A percentile compares a stretch with the other conserved stretches of the same genome.
Conservation (phyloP, 2,329 filamentous ascomycete genomes). For the Fusarium penzigii region DNA sequence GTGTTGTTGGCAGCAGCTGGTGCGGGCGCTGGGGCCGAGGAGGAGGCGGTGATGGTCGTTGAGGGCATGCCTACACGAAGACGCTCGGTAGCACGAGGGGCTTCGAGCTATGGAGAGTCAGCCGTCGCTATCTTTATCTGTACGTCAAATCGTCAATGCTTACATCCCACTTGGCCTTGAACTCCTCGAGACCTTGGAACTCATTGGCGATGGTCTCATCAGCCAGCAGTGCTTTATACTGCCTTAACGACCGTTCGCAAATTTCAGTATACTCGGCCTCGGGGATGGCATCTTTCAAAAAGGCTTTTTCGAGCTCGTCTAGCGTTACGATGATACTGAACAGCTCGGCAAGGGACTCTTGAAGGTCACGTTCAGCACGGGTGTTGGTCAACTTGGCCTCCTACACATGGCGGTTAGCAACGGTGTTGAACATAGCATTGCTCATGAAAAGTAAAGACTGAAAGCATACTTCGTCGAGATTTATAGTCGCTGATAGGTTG, state of each 20-base stretch:
- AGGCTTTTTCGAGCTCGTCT: constrained; percentile 94
- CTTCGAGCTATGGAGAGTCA: constrained; percentile 69
- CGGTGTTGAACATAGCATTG: not conserved
- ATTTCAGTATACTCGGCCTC: constrained; percentile 95
- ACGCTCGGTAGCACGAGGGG: constrained; percentile 89
- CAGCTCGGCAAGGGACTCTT: constrained; percentile 94
- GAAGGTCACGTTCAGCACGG: constrained; percentile 84
- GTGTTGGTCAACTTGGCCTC: constrained; percentile 92
- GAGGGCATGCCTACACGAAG: constrained; percentile 90
- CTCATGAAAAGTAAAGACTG: constrained; percentile 3
- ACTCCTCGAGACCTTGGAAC: constrained; percentile 85
- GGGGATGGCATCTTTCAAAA: constrained; percentile 89
- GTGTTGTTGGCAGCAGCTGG: constrained; percentile 48
- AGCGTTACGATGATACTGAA: constrained; percentile 97
- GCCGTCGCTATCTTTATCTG: fast-evolving
- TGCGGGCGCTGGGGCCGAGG: constrained; percentile 45
- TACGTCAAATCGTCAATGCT: constrained; percentile 36
- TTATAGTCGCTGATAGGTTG: constrained; percentile 83
- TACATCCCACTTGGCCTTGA: constrained; percentile 91
- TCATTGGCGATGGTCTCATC: constrained; percentile 88
- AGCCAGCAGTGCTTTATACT: constrained; percentile 92
- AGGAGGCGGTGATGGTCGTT: constrained; percentile 66
- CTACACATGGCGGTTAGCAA: constrained; percentile 45
- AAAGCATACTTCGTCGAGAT: constrained; percentile 76
- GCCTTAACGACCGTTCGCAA: constrained; percentile 88